Base-by-base conservation (phyloP, 768 basidiomycete genomes). In the Tylopilus plumbeoviolaceoides region DNA sequence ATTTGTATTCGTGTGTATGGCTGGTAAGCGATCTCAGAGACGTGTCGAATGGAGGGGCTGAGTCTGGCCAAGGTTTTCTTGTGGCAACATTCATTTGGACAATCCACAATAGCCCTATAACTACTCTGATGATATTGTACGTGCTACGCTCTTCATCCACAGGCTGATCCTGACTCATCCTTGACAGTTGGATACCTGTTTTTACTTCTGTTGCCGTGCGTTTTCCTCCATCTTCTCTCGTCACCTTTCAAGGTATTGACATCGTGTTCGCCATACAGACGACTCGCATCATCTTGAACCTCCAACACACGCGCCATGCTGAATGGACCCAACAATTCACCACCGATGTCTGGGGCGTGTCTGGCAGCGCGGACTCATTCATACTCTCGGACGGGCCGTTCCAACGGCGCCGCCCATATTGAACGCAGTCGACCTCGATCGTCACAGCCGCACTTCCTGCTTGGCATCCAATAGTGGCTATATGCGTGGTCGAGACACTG, bases 111-210 rank as follows among this genome's bases (percentile, higher is more conserved):
- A 55, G 46, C n/a, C 43, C 54, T 17, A 11, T 41, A 35, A 45
- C 52, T 7, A 52, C 36, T 14, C n/a, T 54, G 15, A 47, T 46
- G 47, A 50, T 65, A 10, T 59, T 54, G 62, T 63, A 35, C 36
- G 62, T 56, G 7, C 7, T 11, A 2, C 14, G n/a, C 35, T 21
- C 38, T 35, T 17, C 3, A 17, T 7, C 33, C 1, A 33, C 7
- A 18, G 12, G 11, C 15, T 0, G 17, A 20, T 50, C 4, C 44
- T 63, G 33, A 59, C 20, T 1, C 17, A 3, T 31, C 14, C 0
- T 9, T 18, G 21, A 57, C 27, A 62, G 64, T 35, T 65, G 60
- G 54, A 40, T 67, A n/a, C 59, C 65, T 3, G 44, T 55, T 49
- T 31, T 51, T 5, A 40, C 35, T 25, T 64, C 55, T 11, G 15